phyloP scores from a whole-genome alignment of 306 rosid species.

The Prosopis cineraria region DNA sequence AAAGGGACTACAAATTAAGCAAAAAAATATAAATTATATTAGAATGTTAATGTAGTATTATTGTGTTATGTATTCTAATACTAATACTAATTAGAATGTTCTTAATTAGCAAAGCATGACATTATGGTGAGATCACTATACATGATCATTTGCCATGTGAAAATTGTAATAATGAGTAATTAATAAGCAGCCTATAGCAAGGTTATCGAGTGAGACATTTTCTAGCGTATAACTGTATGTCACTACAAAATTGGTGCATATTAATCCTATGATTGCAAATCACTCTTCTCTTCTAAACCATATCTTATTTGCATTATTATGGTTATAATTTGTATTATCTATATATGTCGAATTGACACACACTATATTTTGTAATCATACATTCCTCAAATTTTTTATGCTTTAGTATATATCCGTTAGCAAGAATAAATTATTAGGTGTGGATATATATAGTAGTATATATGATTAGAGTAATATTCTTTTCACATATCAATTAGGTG shows the following conservation, averaged over 20 bases:
- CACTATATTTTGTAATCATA: conserved; percentile 9
- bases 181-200: not conserved
- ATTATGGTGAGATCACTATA: conserved; percentile 1
- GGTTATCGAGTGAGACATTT: not conserved
- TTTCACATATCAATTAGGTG: not conserved
- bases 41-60: not conserved
- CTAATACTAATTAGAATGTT: not conserved
- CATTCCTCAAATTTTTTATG: not conserved
- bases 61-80: not conserved
- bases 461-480: not conserved
- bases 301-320: conserved; percentile 8
- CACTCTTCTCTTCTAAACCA: conserved; percentile 16
- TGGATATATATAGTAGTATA: not conserved
- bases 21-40: no score
- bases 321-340: conserved; percentile 18
- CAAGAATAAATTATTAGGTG: not conserved
- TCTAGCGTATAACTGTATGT: conserved; percentile 3
- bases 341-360: conserved; percentile 9
- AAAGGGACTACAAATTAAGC: no score
- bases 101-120: conserved; percentile 19
- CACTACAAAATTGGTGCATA: conserved; percentile 14
- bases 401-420: not conserved
- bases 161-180: conserved; percentile 10
- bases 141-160: conserved; percentile 10
- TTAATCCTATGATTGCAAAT: conserved; percentile 22